These are phyloP conservation scores for Candida insectorum DNA, from an alignment of 805 yeast species.

Conservation along the genomic window DNA sequence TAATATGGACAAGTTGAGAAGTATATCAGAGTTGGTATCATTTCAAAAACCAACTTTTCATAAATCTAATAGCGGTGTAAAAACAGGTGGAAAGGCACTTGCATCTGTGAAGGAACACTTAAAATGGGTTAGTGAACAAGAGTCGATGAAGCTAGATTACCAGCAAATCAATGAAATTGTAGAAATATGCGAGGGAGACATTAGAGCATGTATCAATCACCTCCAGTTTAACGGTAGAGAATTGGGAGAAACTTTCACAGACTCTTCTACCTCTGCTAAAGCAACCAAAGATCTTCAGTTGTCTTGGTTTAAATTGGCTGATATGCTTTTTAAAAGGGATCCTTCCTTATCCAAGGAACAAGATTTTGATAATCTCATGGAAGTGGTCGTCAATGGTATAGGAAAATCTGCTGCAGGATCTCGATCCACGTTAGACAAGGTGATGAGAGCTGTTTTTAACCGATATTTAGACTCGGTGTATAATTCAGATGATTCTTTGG, in stretches of 20 bases:
- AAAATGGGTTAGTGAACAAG: conserved; percentile 51
- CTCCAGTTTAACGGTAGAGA: conserved; percentile 58
- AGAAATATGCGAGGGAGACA: conserved; percentile 72
- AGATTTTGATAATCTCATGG: conserved; percentile 47
- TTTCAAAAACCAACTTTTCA: conserved; percentile 57
- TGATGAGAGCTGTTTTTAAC: conserved; percentile 70
- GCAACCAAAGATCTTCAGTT: conserved; percentile 55
- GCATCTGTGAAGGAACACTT: conserved; percentile 36
- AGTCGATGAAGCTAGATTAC: conserved; percentile 46
- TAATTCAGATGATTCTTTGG: conserved; percentile 56
- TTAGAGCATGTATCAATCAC: conserved; percentile 80
- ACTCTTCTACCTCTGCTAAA: background rate
- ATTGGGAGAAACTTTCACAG: conserved; percentile 6
- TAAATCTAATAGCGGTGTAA: conserved; percentile 44
- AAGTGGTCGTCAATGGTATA: conserved; percentile 39
- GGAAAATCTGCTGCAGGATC: conserved; percentile 34
- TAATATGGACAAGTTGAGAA: conserved; percentile 70
- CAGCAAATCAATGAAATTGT: conserved; percentile 62
- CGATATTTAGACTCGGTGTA: conserved; percentile 58
- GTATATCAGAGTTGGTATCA: conserved; percentile 65
- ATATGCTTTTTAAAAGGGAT: conserved; percentile 55
- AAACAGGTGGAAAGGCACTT: conserved; percentile 30
- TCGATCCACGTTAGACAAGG: conserved; percentile 52
- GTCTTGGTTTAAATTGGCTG: conserved; percentile 67
- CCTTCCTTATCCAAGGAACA: conserved; percentile 43